A percentile compares a stretch with the other conserved stretches of the same genome.
These are phyloP conservation scores for Echinochloa phyllopogon DNA, from an alignment of 176 grass and related monocot genomes.

Conservation along the genomic window DNA sequence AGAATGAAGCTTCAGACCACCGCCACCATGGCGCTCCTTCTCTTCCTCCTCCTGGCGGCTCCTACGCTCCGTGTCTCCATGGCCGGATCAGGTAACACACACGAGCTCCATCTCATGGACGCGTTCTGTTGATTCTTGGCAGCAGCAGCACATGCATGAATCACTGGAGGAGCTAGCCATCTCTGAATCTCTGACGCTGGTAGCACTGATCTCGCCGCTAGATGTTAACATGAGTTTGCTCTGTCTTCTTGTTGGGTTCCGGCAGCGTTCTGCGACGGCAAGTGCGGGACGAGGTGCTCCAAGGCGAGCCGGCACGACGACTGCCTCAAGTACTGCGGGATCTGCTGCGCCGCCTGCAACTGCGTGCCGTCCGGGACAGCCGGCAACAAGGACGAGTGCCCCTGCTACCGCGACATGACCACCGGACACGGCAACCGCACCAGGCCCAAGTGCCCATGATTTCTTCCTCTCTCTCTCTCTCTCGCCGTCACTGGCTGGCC, in stretches of 20 bases:
- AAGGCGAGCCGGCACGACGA: slow-evolving; percentile 83
- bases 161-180: too few species aligned
- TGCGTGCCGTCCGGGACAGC: slow-evolving; percentile 87
- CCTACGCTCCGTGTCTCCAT: slow-evolving; percentile 51
- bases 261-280: slow-evolving; percentile 71
- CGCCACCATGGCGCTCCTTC: slow-evolving; percentile 39
- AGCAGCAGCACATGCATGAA: too few species aligned
- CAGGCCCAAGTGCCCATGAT: slow-evolving; percentile 91
- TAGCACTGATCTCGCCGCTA: not conserved
- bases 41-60: slow-evolving; percentile 54
- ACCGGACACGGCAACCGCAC: slow-evolving; percentile 59
- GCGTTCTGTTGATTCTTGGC: not conserved
- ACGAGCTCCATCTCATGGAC: not conserved
- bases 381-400: slow-evolving; percentile 95
- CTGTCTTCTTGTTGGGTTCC: not conserved
- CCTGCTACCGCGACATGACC: slow-evolving; percentile 95
- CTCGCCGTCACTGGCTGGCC: not conserved
- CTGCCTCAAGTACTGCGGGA: slow-evolving; percentile 88
- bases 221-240: not conserved
- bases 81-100: slow-evolving; percentile 61
- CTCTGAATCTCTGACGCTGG: too few species aligned
- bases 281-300: slow-evolving; percentile 87
- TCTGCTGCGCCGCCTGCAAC: slow-evolving; percentile 79
- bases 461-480: not conserved
- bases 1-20: slow-evolving; percentile 54